phyloP scores from a whole-genome alignment of 148 eudicot genomes.

The Vaccinium darrowii region DNA sequence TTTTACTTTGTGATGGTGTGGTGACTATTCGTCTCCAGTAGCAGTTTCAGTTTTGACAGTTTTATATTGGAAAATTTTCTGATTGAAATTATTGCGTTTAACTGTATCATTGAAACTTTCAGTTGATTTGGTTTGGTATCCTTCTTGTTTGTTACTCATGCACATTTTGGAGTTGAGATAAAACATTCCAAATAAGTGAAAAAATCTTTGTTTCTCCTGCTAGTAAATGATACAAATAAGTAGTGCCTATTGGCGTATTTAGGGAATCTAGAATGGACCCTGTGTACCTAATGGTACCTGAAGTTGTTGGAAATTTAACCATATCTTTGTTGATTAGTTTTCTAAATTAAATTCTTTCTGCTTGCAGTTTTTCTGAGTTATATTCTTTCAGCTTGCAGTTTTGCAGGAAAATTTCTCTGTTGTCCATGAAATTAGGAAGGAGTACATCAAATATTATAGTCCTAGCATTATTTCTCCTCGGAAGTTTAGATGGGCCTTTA shows the following conservation, averaged over 20 bases:
- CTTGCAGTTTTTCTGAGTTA: no score
- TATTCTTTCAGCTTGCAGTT: constrained; percentile 87
- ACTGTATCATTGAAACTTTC: background rate
- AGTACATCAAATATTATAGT: constrained; percentile 48
- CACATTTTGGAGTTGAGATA: background rate
- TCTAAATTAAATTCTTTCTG: constrained; percentile 19
- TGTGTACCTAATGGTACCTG: background rate
- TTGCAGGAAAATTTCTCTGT: constrained; percentile 65
- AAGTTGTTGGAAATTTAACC: background rate
- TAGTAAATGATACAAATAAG: background rate
- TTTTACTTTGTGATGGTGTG: background rate
- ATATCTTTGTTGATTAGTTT: background rate
- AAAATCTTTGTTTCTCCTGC: background rate
- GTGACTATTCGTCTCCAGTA: background rate
- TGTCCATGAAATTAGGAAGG: constrained; percentile 75
- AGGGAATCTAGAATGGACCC: background rate
- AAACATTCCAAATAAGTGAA: background rate
- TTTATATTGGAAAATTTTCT: background rate
- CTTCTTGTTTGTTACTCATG: background rate
- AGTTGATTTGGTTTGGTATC: background rate
- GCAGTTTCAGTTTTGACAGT: background rate
- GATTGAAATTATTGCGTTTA: no score
- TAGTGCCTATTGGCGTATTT: background rate
- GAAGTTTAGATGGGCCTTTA: constrained; percentile 66
- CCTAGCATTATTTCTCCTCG: constrained; percentile 51